Evolutionary conservation across 345 rosid species (phyloP).

Genomic region (Chamaenerion angustifolium): DNA sequence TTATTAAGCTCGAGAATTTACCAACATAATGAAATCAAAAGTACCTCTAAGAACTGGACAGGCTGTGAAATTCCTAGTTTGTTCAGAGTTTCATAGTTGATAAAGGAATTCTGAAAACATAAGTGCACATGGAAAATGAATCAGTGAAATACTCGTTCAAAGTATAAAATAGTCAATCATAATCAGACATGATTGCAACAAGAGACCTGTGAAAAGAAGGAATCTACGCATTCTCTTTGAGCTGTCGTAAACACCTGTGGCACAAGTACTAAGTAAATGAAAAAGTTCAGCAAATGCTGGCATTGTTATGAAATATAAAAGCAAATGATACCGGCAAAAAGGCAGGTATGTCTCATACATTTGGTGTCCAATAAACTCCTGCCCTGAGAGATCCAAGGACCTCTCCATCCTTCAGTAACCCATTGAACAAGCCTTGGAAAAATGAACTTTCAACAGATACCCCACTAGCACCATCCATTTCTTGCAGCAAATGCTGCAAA

Average conservation of each 20-base stretch:
- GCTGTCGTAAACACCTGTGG: constrained; percentile 78
- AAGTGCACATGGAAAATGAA: neutral
- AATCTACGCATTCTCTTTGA: constrained; percentile 85
- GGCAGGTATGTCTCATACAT: constrained; percentile 33
- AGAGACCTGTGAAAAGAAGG: constrained; percentile 85
- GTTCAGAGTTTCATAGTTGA: constrained; percentile 58
- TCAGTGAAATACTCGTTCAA: too few species aligned
- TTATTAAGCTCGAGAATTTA: too few species aligned
- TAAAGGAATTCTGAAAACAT: constrained; percentile 61
- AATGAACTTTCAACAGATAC: constrained; percentile 71
- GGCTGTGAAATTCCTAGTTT: constrained; percentile 92
- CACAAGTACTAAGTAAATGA: constrained; percentile 7
- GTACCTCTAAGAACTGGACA: constrained; percentile 84
- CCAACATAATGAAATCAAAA: constrained; percentile 2
- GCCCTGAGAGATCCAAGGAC: constrained; percentile 94
- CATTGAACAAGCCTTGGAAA: constrained; percentile 77
- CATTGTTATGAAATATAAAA: neutral
- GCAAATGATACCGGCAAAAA: neutral
- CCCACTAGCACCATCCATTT: constrained; percentile 82
- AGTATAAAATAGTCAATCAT: too few species aligned
- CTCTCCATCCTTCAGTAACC: constrained; percentile 62
- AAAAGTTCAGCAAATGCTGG: neutral
- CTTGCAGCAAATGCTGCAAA: constrained; percentile 71
- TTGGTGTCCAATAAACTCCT: constrained; percentile 93
- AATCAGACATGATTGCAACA: constrained; percentile 1